Evolutionary conservation across 495 filamentous ascomycete species (phyloP), one percentile per base, ranked within the genome.

Genomic region (Penicillium alfredii): DNA sequence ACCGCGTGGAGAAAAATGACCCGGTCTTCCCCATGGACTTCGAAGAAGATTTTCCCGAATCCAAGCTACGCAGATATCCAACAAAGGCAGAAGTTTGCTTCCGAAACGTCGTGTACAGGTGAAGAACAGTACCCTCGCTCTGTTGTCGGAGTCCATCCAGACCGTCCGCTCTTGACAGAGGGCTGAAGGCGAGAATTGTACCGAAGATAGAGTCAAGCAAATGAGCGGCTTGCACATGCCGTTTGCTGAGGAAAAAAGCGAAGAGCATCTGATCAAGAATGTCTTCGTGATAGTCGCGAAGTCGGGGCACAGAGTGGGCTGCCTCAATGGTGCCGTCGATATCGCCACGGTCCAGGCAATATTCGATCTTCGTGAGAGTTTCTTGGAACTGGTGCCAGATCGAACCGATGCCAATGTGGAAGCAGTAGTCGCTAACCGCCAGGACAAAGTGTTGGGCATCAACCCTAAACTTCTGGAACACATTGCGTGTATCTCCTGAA

Each of bases 191-290:
- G 9, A 97, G 63, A 17, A 95, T 77, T 0, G 77, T 52, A 4
- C 64, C 66, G 40, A 93, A 89, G 4, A 88, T 85, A 8, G 83
- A 79, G 35, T 94, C 86, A 0, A 97, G 63, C 1, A 93, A 60
- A 25, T 71, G 73, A 53, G 88, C 71, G 0, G 87, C 77, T 1
- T 83, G 78, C 18, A 74, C 66, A 25, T 67, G 63, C 19, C 60
- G 40, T 35, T 61, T 63, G 37, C 60, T 69, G 1, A 94, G 69
- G 11, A 96, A 66, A 0, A 92, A 65, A 1, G 76, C 74, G 40
- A 77, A 79, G 64, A 94, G 73, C 38, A 95, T 86, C 19, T 74
- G 66, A 47, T 95, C 86, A 2, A 97, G 72, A n/a, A 81, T 71
- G 6, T 69, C 58, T 51, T 89, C 84, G 44, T 94, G 88, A 22